Conservation (phyloP, 2,329 filamentous ascomycete species). For the Zymoseptoria passerinii region DNA sequence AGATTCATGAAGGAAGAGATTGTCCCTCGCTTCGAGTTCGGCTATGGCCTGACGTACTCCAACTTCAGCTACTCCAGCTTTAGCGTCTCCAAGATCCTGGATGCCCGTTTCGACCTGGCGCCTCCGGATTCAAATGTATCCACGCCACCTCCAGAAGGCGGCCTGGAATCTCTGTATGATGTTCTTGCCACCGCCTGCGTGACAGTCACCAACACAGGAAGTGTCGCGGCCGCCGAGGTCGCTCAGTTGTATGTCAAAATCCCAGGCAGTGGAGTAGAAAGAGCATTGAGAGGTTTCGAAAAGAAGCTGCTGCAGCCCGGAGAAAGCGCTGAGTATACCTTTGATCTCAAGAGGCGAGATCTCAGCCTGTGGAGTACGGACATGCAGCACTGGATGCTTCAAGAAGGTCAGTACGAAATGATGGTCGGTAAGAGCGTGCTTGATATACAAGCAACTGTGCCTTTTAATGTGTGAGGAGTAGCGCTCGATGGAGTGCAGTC, state of each 20-base stretch:
- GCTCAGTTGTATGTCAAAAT: conserved; percentile 44
- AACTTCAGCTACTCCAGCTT: conserved; percentile 34
- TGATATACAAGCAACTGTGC: conserved; percentile 4
- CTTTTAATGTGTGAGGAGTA: not conserved
- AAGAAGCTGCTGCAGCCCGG: conserved; percentile 27
- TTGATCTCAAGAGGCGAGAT: conserved; percentile 16
- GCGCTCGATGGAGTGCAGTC: not conserved
- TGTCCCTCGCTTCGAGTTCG: conserved; percentile 36
- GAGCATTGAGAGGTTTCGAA: conserved; percentile 32
- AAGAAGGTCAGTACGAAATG: conserved; percentile 19
- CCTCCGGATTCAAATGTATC: conserved; percentile 10
- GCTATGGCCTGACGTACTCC: conserved; percentile 38
- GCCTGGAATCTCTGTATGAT: conserved; percentile 50
- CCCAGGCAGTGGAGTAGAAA: conserved; percentile 21
- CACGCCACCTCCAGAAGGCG: conserved; percentile 9
- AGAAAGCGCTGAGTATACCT: conserved; percentile 8
- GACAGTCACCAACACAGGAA: conserved; percentile 56
- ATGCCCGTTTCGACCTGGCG: conserved; percentile 2
- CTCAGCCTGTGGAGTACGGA: conserved; percentile 16
- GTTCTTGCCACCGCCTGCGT: conserved; percentile 49
- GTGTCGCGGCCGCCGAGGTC: conserved; percentile 43
- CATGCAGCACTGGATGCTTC: conserved; percentile 15
- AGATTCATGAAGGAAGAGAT: conserved; percentile 36
- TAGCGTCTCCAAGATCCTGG: not conserved
- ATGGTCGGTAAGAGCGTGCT: conserved; percentile 18